Percentiles rank a stretch among this genome's conserved stretches.
Conservation (phyloP, 768 basidiomycete species). For the Auriscalpium microsporum region DNA sequence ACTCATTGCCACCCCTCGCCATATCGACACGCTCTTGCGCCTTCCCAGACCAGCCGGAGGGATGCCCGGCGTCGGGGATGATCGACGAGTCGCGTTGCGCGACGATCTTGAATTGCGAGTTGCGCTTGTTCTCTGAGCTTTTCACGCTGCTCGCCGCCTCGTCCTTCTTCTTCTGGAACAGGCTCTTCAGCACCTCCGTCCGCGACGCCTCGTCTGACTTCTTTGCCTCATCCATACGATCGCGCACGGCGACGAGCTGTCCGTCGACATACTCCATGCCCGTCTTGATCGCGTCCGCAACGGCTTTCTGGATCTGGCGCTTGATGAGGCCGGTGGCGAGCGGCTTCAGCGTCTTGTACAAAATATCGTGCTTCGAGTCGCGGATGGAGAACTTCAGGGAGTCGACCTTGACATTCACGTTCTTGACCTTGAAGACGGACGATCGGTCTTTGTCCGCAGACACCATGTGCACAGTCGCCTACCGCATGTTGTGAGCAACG, state of each 20-base stretch:
- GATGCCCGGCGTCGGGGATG: constrained; percentile 53
- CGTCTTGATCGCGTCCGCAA: constrained; percentile 61
- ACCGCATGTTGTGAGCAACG: not conserved
- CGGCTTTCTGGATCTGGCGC: constrained; percentile 55
- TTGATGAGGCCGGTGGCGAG: constrained; percentile 80
- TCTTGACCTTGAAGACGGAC: constrained; percentile 66
- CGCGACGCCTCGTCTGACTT: constrained; percentile 29
- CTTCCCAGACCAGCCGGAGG: constrained; percentile 66
- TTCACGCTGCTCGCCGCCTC: constrained; percentile 29
- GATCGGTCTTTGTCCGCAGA: constrained; percentile 53
- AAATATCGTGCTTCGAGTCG: constrained; percentile 81
- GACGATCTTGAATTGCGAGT: constrained; percentile 76
- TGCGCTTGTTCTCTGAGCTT: constrained; percentile 30
- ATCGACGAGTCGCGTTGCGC: constrained; percentile 60
- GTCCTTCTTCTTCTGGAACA: constrained; percentile 55
- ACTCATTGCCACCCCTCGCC: constrained; percentile 35
- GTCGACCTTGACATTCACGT: constrained; percentile 75
- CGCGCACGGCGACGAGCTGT: constrained; percentile 82
- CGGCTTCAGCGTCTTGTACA: constrained; percentile 80
- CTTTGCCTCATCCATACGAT: constrained; percentile 48
- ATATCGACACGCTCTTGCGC: constrained; percentile 35
- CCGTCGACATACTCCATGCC: constrained; percentile 84
- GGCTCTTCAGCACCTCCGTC: constrained; percentile 52
- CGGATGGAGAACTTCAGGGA: constrained; percentile 85
- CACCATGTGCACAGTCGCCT: constrained; percentile 51